Evolutionary conservation across 2,329 filamentous ascomycete genomes (phyloP).

Genomic region (Thelonectria blattea): DNA sequence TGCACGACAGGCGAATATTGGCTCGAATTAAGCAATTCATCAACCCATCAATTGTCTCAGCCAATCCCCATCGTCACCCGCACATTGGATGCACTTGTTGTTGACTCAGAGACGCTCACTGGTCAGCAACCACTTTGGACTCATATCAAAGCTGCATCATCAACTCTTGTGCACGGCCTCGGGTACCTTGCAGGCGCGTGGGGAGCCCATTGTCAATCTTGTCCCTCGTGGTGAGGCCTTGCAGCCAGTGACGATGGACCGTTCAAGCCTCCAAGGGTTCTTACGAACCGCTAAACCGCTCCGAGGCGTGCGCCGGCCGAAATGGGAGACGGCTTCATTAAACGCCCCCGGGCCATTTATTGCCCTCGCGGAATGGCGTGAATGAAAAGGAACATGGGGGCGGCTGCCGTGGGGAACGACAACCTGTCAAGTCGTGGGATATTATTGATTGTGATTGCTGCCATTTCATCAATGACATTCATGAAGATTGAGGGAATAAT

Average conservation of each 20-base stretch:
- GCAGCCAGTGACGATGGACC: constrained; percentile 2
- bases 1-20: too few species aligned
- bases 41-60: too few species aligned
- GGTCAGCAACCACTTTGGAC: not conserved
- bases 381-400: constrained; percentile 2
- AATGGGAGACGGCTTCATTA: constrained; percentile 37
- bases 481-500: not conserved
- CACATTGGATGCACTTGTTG: not conserved
- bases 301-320: constrained; percentile 24
- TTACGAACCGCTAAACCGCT: constrained; percentile 22
- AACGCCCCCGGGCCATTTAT: constrained; percentile 26
- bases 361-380: constrained; percentile 25
- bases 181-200: constrained; percentile 31
- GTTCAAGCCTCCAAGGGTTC: not conserved
- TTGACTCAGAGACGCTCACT: not conserved
- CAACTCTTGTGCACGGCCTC: constrained; percentile 8
- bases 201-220: not conserved
- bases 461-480: constrained; percentile 9
- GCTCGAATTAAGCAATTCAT: too few species aligned
- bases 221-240: not conserved
- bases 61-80: not conserved
- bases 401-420: constrained; percentile 22
- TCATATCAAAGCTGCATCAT: constrained; percentile 9
- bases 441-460: constrained; percentile 26
- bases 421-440: constrained; percentile 30